Evolutionary conservation across 2,329 filamentous ascomycete genomes (phyloP).

Genomic region (Botryotinia narcissicola): DNA sequence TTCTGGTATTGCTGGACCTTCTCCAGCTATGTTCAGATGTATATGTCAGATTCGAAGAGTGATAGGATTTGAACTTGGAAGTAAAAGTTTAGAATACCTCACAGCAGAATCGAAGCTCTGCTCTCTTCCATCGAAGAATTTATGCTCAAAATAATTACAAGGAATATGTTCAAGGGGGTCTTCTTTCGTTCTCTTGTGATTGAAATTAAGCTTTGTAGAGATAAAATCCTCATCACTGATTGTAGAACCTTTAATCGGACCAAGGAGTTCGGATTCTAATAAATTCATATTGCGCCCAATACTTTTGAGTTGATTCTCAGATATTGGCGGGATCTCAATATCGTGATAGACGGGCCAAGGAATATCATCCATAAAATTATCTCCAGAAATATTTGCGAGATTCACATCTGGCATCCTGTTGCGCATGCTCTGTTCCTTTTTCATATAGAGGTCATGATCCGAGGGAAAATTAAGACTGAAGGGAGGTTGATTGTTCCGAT

Average conservation of each 20-base stretch:
- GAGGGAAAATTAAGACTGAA: background rate
- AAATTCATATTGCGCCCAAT: background rate
- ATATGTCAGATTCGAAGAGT: background rate
- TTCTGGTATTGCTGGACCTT: background rate
- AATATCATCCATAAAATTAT: background rate
- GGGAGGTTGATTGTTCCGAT: background rate
- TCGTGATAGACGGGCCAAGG: background rate
- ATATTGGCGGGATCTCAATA: background rate
- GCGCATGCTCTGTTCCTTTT: background rate
- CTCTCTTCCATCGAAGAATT: background rate
- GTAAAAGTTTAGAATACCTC: background rate
- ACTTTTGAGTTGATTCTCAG: background rate
- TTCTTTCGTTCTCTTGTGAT: background rate
- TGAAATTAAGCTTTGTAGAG: background rate
- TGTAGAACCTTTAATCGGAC: background rate
- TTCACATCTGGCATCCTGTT: background rate
- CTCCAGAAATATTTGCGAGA: conserved; percentile 1
- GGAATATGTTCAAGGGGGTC: background rate
- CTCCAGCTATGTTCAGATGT: background rate
- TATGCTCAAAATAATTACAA: background rate
- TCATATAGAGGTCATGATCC: background rate
- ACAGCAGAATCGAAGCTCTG: background rate
- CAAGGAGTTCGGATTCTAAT: background rate
- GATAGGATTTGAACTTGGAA: too few species aligned
- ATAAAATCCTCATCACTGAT: background rate